Evolutionary conservation across 371 early-diverging fungal genomes (phyloP), one percentile per base, ranked within the genome.

Genomic region (Funneliformis caledonium): DNA sequence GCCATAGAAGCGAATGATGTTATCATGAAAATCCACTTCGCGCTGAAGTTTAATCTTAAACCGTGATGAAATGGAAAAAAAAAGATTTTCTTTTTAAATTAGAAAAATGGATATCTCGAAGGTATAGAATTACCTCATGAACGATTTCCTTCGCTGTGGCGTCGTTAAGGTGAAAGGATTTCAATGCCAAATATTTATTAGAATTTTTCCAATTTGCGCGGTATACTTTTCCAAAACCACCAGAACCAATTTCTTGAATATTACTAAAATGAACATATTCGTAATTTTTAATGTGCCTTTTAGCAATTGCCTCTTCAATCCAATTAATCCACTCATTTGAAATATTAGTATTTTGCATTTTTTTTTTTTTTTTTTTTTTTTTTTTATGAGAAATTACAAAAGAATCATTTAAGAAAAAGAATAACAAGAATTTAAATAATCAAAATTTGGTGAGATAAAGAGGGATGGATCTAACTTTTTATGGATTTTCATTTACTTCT

Each of bases 271-370:
- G 33, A 7, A 12, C 26, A 7, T 62, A 62, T 26, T 26, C 12
- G 26, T 62, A 62, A 62, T 62, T 26, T 62, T 62, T 62, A 10
- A 62, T 62, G 26, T 62, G 19, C 10, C 12, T 62, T 26, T 62
- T 62, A 62, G 64, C 26, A 62, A 62, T 62, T 5, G 64, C 31
- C 9, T 62, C 26, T 26, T 62, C 64, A 62, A 62, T 62, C 64
- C 64, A 62, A 22, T 62, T 22, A 62, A 31, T 62, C 16, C 56
- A 52, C 16, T 52, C 56, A 19, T 52, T 52, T 52, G 16, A 52
- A 52, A 16, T 52, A 52, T 52, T 16, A 14, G 16, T 6, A 37
- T 2, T 37, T 37, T 37, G 37, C 37, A 37, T 37, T 37, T 37
- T 37, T 37, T 37, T 26, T 26, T 26, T 26, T 26, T 0, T 26